These are phyloP conservation scores for Cutaneotrichosporon cavernicola DNA, from an alignment of 1,284 basidiomycete species.

Conservation along the genomic window DNA sequence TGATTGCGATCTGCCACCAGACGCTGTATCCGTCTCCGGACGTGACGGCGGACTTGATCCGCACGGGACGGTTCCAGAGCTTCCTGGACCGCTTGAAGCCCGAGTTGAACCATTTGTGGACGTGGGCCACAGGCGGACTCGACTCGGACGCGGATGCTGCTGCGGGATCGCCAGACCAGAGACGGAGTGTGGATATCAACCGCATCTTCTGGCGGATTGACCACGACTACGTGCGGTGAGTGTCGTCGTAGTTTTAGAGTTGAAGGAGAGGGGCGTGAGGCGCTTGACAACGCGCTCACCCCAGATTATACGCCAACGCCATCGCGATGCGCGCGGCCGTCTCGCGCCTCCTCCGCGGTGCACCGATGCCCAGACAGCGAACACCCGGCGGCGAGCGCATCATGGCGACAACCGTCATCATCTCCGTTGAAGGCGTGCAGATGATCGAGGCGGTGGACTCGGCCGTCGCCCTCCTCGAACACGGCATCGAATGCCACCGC, in stretches of 20 bases:
- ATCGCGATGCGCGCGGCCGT: conserved; percentile 28
- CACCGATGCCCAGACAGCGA: background rate
- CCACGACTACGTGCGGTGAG: conserved; percentile 28
- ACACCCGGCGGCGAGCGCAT: background rate
- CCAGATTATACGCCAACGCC: conserved; percentile 28
- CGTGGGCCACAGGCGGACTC: conserved; percentile 15
- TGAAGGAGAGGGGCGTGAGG: too few relatives aligned
- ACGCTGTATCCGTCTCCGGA: conserved; percentile 20
- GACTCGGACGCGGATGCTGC: conserved; percentile 1
- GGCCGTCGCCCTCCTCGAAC: conserved; percentile 8
- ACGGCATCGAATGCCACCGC: conserved; percentile 9
- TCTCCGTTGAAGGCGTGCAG: conserved; percentile 13
- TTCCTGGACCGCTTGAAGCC: conserved; percentile 28
- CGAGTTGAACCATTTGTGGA: conserved; percentile 24
- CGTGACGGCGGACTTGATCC: conserved; percentile 26
- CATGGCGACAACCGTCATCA: conserved; percentile 3
- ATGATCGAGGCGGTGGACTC: conserved; percentile 14
- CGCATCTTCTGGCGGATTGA: conserved; percentile 25
- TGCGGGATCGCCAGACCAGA: conserved; percentile 5
- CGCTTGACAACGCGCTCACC: background rate
- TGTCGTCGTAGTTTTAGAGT: background rate
- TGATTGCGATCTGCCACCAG: conserved; percentile 13
- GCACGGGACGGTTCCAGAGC: conserved; percentile 24
- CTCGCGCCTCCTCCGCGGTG: conserved; percentile 5
- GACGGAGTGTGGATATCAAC: conserved; percentile 1